A percentile compares a stretch with the other conserved stretches of the same genome.
Evolutionary conservation across 495 filamentous ascomycete species (phyloP).

Genomic region (Podospora pseudocomata): DNA sequence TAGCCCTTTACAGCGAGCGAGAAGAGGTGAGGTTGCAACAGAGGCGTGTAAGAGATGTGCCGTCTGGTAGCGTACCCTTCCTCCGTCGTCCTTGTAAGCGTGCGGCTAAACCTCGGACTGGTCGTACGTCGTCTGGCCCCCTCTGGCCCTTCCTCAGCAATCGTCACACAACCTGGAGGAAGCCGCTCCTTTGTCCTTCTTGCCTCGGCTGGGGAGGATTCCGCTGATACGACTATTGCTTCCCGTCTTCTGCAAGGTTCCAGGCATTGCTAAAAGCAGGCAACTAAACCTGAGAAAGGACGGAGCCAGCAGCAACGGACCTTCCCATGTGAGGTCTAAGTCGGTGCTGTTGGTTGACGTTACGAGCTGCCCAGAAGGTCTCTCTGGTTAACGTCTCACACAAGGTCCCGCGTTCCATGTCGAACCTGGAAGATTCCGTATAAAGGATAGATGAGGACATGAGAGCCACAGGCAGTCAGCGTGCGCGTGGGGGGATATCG

Average conservation of each 20-base stretch:
- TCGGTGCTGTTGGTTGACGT: background rate
- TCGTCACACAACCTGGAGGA: too few species aligned
- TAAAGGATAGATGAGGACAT: background rate
- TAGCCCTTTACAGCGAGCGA: background rate
- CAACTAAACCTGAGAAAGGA: background rate
- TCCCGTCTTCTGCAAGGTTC: background rate
- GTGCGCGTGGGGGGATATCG: background rate
- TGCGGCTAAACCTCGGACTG: background rate
- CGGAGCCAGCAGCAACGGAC: background rate
- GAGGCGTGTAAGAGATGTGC: background rate
- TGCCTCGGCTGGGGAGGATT: background rate
- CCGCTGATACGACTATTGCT: too few species aligned
- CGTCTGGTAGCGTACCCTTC: background rate
- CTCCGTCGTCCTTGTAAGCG: background rate
- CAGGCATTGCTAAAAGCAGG: background rate
- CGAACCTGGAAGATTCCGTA: background rate
- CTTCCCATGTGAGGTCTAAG: background rate
- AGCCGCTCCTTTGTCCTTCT: background rate
- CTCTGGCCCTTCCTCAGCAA: too few species aligned
- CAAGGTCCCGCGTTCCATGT: background rate
- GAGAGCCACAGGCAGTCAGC: background rate
- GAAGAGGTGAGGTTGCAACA: background rate
- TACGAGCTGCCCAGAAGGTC: background rate
- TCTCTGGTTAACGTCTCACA: background rate
- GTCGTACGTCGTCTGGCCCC: background rate